Percentiles rank a stretch among this genome's conserved stretches.
phyloP scores from a whole-genome alignment of 805 yeast species.

The Wickerhamomyces ciferrii region DNA sequence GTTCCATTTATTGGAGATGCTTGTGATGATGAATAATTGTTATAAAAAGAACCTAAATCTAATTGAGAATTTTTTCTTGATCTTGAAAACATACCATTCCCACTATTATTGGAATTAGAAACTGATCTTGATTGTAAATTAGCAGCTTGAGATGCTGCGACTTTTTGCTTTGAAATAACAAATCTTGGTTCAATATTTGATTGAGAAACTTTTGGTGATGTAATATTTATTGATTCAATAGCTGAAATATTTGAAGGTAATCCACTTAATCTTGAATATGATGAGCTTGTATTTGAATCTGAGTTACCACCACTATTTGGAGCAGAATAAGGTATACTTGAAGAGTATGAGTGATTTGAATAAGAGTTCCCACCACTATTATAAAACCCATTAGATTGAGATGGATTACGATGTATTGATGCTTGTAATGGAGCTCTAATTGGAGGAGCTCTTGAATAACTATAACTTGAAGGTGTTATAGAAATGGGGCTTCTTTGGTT shows the following conservation, averaged over 20 bases:
- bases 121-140: slow-evolving; percentile 14
- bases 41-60: slow-evolving; percentile 22
- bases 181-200: slow-evolving; percentile 79
- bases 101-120: slow-evolving; percentile 19
- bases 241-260: slow-evolving; percentile 35
- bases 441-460: slow-evolving; percentile 20
- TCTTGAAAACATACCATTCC: slow-evolving; percentile 38
- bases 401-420: slow-evolving; percentile 23
- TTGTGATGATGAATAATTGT: slow-evolving; percentile 13
- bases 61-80: slow-evolving; percentile 34
- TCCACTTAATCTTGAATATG: slow-evolving; percentile 29
- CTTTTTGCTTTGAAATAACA: slow-evolving; percentile 74
- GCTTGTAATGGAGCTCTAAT: slow-evolving; percentile 23
- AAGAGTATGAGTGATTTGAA: slow-evolving; percentile 25
- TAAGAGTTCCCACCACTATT: slow-evolving; percentile 10
- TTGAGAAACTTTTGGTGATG: slow-evolving; percentile 60
- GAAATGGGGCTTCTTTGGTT: slow-evolving; percentile 21
- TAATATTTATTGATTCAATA: slow-evolving; percentile 55
- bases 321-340: slow-evolving; percentile 64
- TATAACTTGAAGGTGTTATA: slow-evolving; percentile 2
- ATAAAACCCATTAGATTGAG: slow-evolving; percentile 5
- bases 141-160: slow-evolving; percentile 28
- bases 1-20: not conserved
- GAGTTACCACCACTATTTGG: slow-evolving; percentile 52
- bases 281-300: slow-evolving; percentile 23